Base-by-base conservation (phyloP, 352 stramenopile genomes). In the Phytopythium montanum region DNA sequence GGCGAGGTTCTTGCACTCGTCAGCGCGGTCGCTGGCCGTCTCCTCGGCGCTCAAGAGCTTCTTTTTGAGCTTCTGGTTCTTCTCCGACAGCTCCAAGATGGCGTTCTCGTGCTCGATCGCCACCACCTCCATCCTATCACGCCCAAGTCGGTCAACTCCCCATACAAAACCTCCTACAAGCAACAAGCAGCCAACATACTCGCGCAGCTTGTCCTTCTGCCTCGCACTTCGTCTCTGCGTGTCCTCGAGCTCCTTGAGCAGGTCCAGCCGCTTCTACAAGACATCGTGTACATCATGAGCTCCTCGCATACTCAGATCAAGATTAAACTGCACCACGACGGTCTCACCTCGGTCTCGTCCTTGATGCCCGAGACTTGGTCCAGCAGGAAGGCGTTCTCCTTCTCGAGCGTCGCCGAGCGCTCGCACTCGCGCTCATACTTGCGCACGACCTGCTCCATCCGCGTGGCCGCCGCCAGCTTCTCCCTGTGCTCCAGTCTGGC, bases 391-490 rank as follows among this genome's bases (percentile, higher is more conserved):
- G 73, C 61, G 45, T 89, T 91, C 53, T 91, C 81, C 2, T 75
- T 75, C 56, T 91, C 79, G 0, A 91, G 72, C 18, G 79, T 73
- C 44, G 75, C 69, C 18, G 73, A 68, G 51, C 72, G 65, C 61
- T 89, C 81, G 38, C 81, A 88, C 57, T 91, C 81, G 36, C 83
- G 76, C 58, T 94, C 80, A 50, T 92, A 90, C 52, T 90, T 93
- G 56, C 90, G 87, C 56, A 89, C 75, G 53, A 88, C 90, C 61
- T 93, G 84, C 48, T 92, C 79, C 25, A 93, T 65, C 54, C 87
- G 87, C 9, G 74, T 89, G 1, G 68, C 69, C 4, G 75, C 72
- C 5, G 76, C 75, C 21, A 93, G 64, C 57, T 82, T 86, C 51
- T 92, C 82, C 59, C 90, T 90, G 63, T 90, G 72, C 56, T 86